Base-by-base conservation (phyloP, 768 basidiomycete genomes). In the Auricularia auricula-judae region DNA sequence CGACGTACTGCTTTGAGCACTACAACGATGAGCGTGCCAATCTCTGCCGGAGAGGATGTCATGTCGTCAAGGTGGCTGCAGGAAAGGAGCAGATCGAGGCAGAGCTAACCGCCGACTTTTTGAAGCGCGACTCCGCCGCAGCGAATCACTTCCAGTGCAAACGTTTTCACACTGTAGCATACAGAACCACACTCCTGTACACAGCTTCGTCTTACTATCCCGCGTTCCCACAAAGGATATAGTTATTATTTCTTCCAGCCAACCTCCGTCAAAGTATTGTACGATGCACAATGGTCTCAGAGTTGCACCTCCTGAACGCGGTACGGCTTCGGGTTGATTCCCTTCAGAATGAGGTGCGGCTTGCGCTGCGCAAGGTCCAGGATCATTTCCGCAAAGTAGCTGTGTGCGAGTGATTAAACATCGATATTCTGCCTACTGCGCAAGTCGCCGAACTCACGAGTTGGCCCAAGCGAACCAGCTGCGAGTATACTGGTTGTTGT, bases 11-110 rank as follows among this genome's bases (percentile, higher is more conserved):
- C 95, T 80, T 95, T 93, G 67, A 96, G 82, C 43, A 98, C 84
- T 70, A 98, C 93, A 61, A 88, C 90, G 68, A 98, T 87, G 74
- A 98, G 85, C 21, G 95, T 98, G 43, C 95, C 96, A 66, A 98
- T 89, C 77, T 91, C 86, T 67, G 81, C 83, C 65, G 86, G 80
- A 63, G 82, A 77, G 66, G 80, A 74, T 66, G 86, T 78, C 86
- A 89, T 88, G 21, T 58, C 61, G 47, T 67, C 62, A 42, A 64
- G 23, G 65, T 42, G 56, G 66, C 58, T 36, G 65, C 61, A 36
- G 44, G 65, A 63, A 67, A 64, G 64, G 62, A 64, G 60, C 65
- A 47, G 61, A 34, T 29, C 36, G 33, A 61, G 36, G 16, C 21
- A 18, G 18, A 21, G 21, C 47, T 51, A 51, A 51, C 47, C 21